Percentiles rank a stretch among this genome's conserved stretches.
Conservation (phyloP, 805 yeast genomes). For the Schizosaccharomyces lindneri region DNA sequence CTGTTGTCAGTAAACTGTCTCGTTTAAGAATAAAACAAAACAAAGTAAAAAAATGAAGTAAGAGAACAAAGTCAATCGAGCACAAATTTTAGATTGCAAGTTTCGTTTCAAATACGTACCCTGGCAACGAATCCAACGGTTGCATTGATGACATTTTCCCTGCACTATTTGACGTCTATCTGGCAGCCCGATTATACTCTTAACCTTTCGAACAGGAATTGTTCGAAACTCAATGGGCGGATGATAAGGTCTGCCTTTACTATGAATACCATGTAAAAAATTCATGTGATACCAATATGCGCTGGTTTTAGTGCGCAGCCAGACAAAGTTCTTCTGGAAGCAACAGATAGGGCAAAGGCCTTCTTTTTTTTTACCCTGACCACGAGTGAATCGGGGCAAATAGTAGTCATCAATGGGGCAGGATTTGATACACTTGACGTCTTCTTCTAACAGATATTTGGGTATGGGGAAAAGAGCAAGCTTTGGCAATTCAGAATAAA, state of each 20-base stretch:
- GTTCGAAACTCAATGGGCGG: constrained; percentile 1
- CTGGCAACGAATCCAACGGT: not conserved
- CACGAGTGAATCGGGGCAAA: not conserved
- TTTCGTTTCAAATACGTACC: not conserved
- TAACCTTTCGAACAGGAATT: not conserved
- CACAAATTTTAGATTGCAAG: too few relatives aligned
- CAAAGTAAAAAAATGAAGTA: not conserved
- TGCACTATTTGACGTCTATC: not conserved
- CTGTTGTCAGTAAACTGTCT: not conserved
- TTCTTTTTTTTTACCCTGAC: not conserved
- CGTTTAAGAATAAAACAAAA: not conserved
- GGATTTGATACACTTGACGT: too few relatives aligned
- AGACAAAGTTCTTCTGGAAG: not conserved
- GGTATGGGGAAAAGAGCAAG: not conserved
- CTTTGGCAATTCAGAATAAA: not conserved
- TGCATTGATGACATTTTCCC: constrained; percentile 2
- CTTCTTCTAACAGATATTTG: too few relatives aligned
- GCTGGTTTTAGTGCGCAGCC: constrained; percentile 1
- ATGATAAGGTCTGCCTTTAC: not conserved
- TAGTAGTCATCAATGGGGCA: not conserved
- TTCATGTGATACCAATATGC: constrained; percentile 3
- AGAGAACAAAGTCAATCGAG: not conserved
- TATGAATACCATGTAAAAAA: not conserved
- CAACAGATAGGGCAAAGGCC: constrained; percentile 1
- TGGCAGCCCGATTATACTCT: not conserved